phyloP scores from a whole-genome alignment of 352 stramenopile genomes.

The Phytopythium litorale region DNA sequence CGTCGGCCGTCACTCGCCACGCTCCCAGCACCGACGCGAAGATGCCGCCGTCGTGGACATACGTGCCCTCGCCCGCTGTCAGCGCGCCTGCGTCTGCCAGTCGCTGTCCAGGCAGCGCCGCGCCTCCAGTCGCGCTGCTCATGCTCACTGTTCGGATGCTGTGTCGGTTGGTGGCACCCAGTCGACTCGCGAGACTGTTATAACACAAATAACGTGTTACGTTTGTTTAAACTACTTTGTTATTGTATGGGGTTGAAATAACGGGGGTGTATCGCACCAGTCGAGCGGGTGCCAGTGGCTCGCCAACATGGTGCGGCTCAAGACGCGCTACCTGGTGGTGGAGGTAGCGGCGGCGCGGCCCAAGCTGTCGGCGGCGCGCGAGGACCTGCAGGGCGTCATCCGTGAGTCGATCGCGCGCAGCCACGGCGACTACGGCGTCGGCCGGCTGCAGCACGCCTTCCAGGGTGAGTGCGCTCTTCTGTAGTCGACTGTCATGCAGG shows the following conservation, averaged over 20 bases:
- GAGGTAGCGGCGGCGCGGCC: slow-evolving; percentile 35
- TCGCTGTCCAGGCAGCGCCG: slow-evolving; percentile 57
- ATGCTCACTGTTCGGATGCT: slow-evolving; percentile 6
- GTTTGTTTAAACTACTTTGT: not conserved
- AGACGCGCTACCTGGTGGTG: slow-evolving; percentile 72
- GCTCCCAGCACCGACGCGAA: slow-evolving; percentile 64
- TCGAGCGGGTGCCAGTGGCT: not conserved
- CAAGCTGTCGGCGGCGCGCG: slow-evolving; percentile 50
- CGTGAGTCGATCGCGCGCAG: slow-evolving; percentile 61
- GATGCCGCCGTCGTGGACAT: slow-evolving; percentile 57
- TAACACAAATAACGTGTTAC: not conserved
- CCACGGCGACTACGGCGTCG: slow-evolving; percentile 67
- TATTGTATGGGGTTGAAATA: not conserved
- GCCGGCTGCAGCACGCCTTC: slow-evolving; percentile 71
- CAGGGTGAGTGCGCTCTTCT: slow-evolving; percentile 36
- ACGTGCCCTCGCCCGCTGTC: slow-evolving; percentile 42
- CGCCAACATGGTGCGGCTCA: slow-evolving; percentile 61
- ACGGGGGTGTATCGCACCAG: not conserved
- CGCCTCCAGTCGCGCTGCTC: slow-evolving; percentile 18
- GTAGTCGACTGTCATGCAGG: no score
- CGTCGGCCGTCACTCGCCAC: slow-evolving; percentile 29
- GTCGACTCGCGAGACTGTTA: not conserved
- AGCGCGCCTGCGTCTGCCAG: slow-evolving; percentile 33
- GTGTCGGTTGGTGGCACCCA: not conserved
- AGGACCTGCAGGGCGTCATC: slow-evolving; percentile 51